These are phyloP conservation scores for Apiospora aurea DNA, from an alignment of 2,329 filamentous ascomycete genomes.

Conservation along the genomic window DNA sequence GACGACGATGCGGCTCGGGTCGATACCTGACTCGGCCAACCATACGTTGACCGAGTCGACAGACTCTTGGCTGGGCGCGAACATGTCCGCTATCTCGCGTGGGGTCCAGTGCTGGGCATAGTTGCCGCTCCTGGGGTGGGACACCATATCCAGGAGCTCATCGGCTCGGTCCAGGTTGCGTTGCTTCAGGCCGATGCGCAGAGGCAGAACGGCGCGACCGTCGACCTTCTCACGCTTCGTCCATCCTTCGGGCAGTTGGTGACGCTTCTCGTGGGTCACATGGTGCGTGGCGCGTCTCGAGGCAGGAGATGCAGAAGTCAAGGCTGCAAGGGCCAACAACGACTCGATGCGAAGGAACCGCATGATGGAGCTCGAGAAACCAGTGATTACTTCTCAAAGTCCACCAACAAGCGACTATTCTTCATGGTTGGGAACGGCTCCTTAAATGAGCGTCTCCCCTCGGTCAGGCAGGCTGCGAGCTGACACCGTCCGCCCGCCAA, in stretches of 20 bases:
- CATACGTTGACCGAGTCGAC: constrained; percentile 20
- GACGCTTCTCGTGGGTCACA: not conserved
- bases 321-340: not conserved
- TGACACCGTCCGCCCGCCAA: not conserved
- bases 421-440: not conserved
- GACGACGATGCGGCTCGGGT: constrained; percentile 1
- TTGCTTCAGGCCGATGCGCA: constrained; percentile 25
- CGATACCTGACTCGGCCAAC: constrained; percentile 25
- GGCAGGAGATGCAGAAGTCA: not conserved
- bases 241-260: not conserved
- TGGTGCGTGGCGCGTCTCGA: not conserved
- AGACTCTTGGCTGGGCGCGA: constrained; percentile 26
- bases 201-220: constrained; percentile 17
- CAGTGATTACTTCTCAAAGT: not conserved
- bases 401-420: not conserved
- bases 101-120: constrained; percentile 26
- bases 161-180: constrained; percentile 21
- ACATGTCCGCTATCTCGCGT: constrained; percentile 24
- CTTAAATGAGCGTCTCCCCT: not conserved
- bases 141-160: constrained; percentile 3
- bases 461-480: not conserved
- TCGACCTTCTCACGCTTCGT: not conserved
- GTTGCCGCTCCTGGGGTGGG: not conserved
- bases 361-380: not conserved
- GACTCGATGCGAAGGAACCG: not conserved